Evolutionary conservation across 2,329 filamentous ascomycete species (phyloP), one percentile per base, ranked within the genome.

Genomic region (Tolypocladium cylindrosporum): DNA sequence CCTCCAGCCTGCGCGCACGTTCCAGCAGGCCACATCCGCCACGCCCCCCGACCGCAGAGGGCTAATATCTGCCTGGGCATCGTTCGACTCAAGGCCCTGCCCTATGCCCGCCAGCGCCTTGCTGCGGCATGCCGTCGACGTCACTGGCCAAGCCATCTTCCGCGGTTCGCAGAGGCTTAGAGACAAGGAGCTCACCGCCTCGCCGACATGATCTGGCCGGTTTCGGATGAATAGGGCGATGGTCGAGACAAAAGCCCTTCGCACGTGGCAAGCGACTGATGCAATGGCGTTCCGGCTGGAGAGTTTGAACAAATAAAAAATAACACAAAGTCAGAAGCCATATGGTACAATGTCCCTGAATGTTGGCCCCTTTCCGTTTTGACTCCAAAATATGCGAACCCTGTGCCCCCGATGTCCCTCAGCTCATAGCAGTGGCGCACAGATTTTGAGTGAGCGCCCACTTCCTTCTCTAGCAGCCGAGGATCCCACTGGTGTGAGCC

Each of bases 251-350:
- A 36, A 11, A 7, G 31, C 31, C 48, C 16, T 51, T 36, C 13
- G 48, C 19, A 36, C 9, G 31, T 21, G 31, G 16, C 34, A 36
- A 36, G 31, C 31, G 31, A 21, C 31, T 36, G 16, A 19, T 21
- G 48, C 48, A 51, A 51, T 2, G 31, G 52, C 21, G 21, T 50
- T 50, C 45, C 19, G 6, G 14, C n/a, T 16, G 34, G n/a, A 27
- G n/a, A 31, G 11, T n/a, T 42, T 21, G 41, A 24, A 27, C 14
- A 50, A 60, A 57, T 57, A 57, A 55, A 60, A 43, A 55, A 40
- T 21, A 59, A 51, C 42, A 57, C 27, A 21, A 27, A 31, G 54
- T 45, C n/a, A 53, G 55, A 53, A 54, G 10, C 31, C 54, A 14
- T 48, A 55, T 55, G 40, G 41, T 55, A 55, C 54, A 55, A 21